Base-by-base conservation (phyloP, 2,329 filamentous ascomycete genomes). In the Plenodomus lindquistii region DNA sequence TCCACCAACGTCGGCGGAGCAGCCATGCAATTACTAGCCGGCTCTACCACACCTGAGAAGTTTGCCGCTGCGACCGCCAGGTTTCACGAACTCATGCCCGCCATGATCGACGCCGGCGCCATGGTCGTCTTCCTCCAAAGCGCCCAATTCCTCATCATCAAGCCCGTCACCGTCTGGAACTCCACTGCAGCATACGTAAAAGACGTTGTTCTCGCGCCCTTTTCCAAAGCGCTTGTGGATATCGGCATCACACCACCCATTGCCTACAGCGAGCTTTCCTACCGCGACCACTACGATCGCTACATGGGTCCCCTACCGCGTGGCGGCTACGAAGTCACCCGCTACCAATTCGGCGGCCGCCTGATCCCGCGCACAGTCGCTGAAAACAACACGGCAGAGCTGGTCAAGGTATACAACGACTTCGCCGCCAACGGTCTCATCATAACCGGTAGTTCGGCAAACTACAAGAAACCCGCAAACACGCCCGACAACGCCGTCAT, bases 281-380 rank as follows among this genome's bases (percentile, higher is more conserved):
- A 62, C 52, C 47, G 55, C 37, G 54, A 64, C n/a, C 61, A 69
- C 47, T 58, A 52, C 52, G 48, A 53, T 11, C 40, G 37, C 37
- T 66, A 65, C 49, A 44, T 63, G 13, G 63, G 65, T n/a, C 66
- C 66, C 16, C 48, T 66, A 2, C 66, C 65, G 13, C 37, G 47
- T 10, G 65, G 65, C 16, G 49, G 34, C 17, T 50, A 42, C 21
- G 56, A 59, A 19, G 52, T 56, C 34, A 54, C 52, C 46, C 46
- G 56, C 17, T 57, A 59, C 27, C 52, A 60, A n/a, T 61, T 62
- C 36, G 58, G 58, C 4, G 56, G 58, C 10, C 56, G 58, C 31
- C 40, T 63, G 6, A 57, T 63, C 16, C 57, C 57, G 9, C 52
- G 60, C 27, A 37, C 47, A 9, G 52, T 63, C 20, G 36, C 56